Percentiles rank a stretch among this genome's conserved stretches.
phyloP scores from a whole-genome alignment of 129 eudicot genomes.

The Artemisia annua region DNA sequence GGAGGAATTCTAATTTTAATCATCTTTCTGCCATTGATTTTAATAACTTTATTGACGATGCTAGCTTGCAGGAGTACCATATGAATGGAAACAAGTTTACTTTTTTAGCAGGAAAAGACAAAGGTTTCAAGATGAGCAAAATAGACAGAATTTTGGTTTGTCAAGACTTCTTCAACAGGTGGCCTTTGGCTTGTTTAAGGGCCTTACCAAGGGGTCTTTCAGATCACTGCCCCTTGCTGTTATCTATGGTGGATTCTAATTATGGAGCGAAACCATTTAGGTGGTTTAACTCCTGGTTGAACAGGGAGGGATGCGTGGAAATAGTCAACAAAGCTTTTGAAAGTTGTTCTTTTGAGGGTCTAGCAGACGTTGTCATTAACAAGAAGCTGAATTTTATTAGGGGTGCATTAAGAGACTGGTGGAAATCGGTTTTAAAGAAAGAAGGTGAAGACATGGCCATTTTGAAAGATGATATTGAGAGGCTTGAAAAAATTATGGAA shows the following conservation, averaged over 20 bases:
- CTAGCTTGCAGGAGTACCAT: not conserved
- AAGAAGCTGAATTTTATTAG: not conserved
- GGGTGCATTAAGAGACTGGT: not conserved
- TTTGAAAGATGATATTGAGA: not conserved
- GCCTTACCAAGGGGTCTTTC: not conserved
- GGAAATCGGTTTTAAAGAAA: not conserved
- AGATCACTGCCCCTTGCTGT: not conserved
- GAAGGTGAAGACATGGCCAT: not conserved
- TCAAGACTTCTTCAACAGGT: not conserved
- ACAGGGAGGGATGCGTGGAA: not conserved
- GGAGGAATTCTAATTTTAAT: not conserved
- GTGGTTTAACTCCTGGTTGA: not conserved
- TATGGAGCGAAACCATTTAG: not conserved
- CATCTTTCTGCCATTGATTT: not conserved
- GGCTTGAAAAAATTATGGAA: not conserved
- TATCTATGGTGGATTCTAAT: not conserved
- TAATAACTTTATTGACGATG: not conserved
- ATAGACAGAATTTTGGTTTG: not conserved
- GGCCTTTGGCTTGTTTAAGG: not conserved
- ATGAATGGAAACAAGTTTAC: conserved; percentile 1
- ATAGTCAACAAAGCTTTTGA: not conserved
- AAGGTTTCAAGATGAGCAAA: not conserved
- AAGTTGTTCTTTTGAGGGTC: not conserved
- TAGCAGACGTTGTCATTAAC: not conserved
- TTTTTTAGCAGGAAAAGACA: not conserved